phyloP scores from a whole-genome alignment of 2,329 filamentous ascomycete species.

The Zymoseptoria brevis region DNA sequence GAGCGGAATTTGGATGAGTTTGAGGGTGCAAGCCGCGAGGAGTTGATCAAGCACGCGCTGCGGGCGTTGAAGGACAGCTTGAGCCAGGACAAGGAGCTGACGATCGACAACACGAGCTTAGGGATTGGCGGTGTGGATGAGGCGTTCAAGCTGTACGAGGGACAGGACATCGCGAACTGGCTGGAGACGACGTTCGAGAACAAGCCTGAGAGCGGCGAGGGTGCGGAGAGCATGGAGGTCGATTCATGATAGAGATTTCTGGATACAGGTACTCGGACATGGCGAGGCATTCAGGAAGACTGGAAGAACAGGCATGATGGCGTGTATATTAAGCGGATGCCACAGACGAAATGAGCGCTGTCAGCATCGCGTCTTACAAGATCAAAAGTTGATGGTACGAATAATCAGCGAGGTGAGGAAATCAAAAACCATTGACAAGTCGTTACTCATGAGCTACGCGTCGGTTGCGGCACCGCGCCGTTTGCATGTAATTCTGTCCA shows the following conservation, averaged over 20 bases:
- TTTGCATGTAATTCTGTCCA: no score
- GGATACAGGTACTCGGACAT: conserved; percentile 3
- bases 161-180: conserved; percentile 76
- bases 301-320: conserved; percentile 1
- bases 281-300: conserved; percentile 8
- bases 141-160: conserved; percentile 85
- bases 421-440: not conserved
- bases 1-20: conserved; percentile 88
- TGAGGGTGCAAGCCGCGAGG: conserved; percentile 65
- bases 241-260: conserved; percentile 15
- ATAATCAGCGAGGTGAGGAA: not conserved
- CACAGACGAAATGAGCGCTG: not conserved
- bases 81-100: conserved; percentile 94
- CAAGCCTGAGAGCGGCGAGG: conserved; percentile 26
- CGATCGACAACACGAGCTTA: conserved; percentile 91
- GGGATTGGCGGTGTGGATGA: conserved; percentile 82
- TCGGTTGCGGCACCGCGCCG: no score
- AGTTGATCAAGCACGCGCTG: conserved; percentile 84
- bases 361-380: not conserved
- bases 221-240: conserved; percentile 26
- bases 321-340: conserved; percentile 7
- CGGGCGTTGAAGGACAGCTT: conserved; percentile 89
- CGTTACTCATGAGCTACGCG: not conserved
- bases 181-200: conserved; percentile 61
- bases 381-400: not conserved